Evolutionary conservation across 306 rosid genomes (phyloP), one percentile per base, ranked within the genome.

Genomic region (Malus asiatica): DNA sequence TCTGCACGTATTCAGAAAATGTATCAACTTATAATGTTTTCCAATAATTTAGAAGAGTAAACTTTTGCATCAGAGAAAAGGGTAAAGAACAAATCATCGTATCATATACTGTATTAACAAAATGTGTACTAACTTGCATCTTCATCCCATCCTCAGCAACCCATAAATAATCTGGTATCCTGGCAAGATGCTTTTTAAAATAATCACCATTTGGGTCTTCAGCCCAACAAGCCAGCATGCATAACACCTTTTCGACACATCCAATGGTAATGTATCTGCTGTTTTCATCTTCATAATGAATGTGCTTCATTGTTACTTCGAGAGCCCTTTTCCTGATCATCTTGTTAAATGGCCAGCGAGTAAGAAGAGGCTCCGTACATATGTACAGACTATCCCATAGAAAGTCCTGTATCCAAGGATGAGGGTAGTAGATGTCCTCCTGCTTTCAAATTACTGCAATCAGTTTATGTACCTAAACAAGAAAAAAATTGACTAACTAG

Each of bases 361-460:
- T 35, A 35, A 92, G 84, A 68, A 92, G 70, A 30, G 96, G 96
- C 77, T 92, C 96, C 0, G 74, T 70, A 22, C 84, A 80, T 32
- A 84, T 72, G 72, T 90, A 88, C 29, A 90, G 78, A 57, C 88
- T 78, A 57, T 92, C 97, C 97, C 97, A 92, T 2, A 90, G 61
- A 2, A 88, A 12, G 62, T 90, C 87, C 74, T 90, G 97, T 52
- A 90, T 74, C 73, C 73, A 83, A 11, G 86, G 93, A 71, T 89
- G 91, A 0, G 90, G 90, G 61, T 86, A 86, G 76, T 86, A 88
- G 22, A 84, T 67, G 76, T 90, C 95, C 83, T 91, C 97, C 95
- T 91, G 71, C 8, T 15, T 64, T 51, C 63, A 1, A 29, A 40
- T 46, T 29, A 29, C 11, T 13, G 1, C 18, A 12, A 35, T 75